These are phyloP conservation scores for Boletus rubropictus DNA, from an alignment of 768 basidiomycete species.

Conservation along the genomic window DNA sequence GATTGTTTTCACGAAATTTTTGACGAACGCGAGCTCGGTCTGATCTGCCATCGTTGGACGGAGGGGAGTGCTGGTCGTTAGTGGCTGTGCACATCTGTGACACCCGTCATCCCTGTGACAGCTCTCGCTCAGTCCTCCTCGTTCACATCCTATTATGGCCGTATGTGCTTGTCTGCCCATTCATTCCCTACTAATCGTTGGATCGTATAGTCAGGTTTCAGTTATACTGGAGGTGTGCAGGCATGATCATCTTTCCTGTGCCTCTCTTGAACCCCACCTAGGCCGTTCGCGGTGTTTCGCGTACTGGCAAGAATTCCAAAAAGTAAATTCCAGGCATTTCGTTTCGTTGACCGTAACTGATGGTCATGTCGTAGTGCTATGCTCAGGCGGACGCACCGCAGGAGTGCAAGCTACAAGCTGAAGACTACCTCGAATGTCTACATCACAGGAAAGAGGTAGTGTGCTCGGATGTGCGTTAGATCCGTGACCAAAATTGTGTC, in stretches of 20 bases:
- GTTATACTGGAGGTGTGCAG: slow-evolving; percentile 54
- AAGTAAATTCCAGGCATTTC: slow-evolving; percentile 34
- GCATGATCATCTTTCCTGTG: neutral
- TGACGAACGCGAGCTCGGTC: slow-evolving; percentile 56
- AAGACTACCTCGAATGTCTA: slow-evolving; percentile 90
- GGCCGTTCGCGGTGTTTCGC: slow-evolving; percentile 83
- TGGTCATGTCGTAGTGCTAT: slow-evolving; percentile 59
- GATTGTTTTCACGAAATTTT: slow-evolving; percentile 58
- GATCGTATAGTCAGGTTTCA: slow-evolving; percentile 52
- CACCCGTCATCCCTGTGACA: slow-evolving; percentile 19
- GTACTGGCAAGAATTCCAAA: slow-evolving; percentile 89
- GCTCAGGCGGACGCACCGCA: slow-evolving; percentile 68
- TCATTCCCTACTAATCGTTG: slow-evolving; percentile 9
- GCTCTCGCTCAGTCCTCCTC: neutral
- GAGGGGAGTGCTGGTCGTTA: neutral
- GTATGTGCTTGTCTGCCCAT: slow-evolving; percentile 22
- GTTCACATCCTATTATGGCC: slow-evolving; percentile 30
- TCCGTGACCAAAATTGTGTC: neutral
- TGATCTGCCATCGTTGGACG: slow-evolving; percentile 46
- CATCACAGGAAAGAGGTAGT: slow-evolving; percentile 85
- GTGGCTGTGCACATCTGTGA: slow-evolving; percentile 23
- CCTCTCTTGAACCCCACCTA: slow-evolving; percentile 27
- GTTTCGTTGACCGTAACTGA: slow-evolving; percentile 7
- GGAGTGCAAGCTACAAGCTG: slow-evolving; percentile 64
- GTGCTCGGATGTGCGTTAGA: neutral